Conservation (phyloP, 768 basidiomycete species). For the Boletus edulis region DNA sequence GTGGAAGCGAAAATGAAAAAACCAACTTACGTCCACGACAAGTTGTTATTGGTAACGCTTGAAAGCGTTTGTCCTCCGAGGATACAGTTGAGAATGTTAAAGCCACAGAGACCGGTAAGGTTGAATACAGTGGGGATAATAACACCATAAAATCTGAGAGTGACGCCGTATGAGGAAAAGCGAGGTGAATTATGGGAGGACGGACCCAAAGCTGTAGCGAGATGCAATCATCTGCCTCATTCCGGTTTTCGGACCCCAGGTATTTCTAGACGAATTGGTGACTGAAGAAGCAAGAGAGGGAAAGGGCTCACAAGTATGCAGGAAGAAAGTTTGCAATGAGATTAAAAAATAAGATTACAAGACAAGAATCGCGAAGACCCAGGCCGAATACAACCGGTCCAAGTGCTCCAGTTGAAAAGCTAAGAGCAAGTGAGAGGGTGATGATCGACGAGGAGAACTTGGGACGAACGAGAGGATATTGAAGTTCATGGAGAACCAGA, state of each 20-base stretch:
- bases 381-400: slow-evolving; percentile 64
- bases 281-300: not conserved
- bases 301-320: slow-evolving; percentile 51
- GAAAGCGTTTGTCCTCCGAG: slow-evolving; percentile 67
- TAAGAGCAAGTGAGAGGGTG: slow-evolving; percentile 18
- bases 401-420: slow-evolving; percentile 66
- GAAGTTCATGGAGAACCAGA: slow-evolving; percentile 72
- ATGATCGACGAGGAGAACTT: not conserved
- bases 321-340: slow-evolving; percentile 56
- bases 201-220: slow-evolving; percentile 54
- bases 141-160: slow-evolving; percentile 51
- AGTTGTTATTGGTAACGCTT: slow-evolving; percentile 46
- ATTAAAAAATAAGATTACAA: slow-evolving; percentile 69
- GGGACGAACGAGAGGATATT: slow-evolving; percentile 53
- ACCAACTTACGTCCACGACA: slow-evolving; percentile 49
- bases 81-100: slow-evolving; percentile 64
- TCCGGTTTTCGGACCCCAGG: slow-evolving; percentile 78
- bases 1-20: slow-evolving; percentile 2
- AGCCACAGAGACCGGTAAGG: slow-evolving; percentile 58
- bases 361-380: slow-evolving; percentile 58
- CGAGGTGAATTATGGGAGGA: slow-evolving; percentile 31
- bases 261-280: slow-evolving; percentile 37
- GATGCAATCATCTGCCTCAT: slow-evolving; percentile 81
- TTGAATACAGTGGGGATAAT: slow-evolving; percentile 54
- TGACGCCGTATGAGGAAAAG: not conserved